Evolutionary conservation across 1,284 basidiomycete species (phyloP), one percentile per base, ranked within the genome.

Genomic region (Peniophora sp.): DNA sequence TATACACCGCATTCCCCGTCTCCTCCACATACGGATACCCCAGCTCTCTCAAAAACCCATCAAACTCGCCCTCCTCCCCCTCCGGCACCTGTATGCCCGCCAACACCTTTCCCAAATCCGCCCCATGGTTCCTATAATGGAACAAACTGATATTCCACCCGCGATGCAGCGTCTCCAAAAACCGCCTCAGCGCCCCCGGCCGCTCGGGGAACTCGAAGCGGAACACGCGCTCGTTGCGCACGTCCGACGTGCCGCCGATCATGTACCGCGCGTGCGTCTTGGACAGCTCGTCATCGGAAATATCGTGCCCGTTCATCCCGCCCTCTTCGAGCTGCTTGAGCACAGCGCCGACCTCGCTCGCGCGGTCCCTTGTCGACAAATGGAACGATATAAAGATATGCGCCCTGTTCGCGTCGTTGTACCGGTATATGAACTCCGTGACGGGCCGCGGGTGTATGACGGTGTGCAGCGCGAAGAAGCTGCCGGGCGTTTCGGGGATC

Each of bases 141-240:
- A 98, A 99, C 54, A 99, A 68, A 1, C 92, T 89, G 49, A 99
- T 92, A 68, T 97, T 98, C 93, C 95, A 98, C 14, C 84, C 86
- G 24, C 80, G 75, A 48, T 88, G 86, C 49, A 99, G 67, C 3
- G 87, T 88, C 18, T 83, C 71, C 56, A 97, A 73, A 73, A 99
- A 99, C 59, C 89, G 91, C 45, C 89, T 81, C 52, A 99, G 71
- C 1, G 96, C 96, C 3, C 87, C 89, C 3, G 94, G 96, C 51
- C 96, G 75, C 67, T 99, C 97, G 2, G 97, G 97, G 66, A 99
- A 99, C 64, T 96, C 95, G 65, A 99, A 99, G 62, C 94, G 75
- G 68, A 98, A 95, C 22, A 99, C 64, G 43, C 97, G 79, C 69
- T 99, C 97, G 60, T 97, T 75, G 2, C 79, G 71, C 2, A 97